phyloP scores from a whole-genome alignment of 208 protist genomes.

The Jaenimonas drosophilae region DNA sequence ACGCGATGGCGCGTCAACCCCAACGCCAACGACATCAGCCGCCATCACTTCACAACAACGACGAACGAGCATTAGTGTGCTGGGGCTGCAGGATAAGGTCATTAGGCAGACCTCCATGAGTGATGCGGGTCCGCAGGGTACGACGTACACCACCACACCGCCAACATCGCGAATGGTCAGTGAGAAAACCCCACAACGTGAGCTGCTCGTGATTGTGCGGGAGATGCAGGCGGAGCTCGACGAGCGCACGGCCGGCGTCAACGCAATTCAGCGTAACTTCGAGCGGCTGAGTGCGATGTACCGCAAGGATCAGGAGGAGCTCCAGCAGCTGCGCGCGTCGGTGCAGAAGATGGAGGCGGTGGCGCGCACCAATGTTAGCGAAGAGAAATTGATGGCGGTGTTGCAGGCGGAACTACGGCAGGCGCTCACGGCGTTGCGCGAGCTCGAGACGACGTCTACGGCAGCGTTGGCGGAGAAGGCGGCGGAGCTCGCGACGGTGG shows the following conservation, averaged over 20 bases:
- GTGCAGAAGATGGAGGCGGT: constrained; percentile 7
- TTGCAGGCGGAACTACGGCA: constrained; percentile 11
- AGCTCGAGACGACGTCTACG: not conserved
- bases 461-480: not conserved
- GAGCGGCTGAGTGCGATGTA: constrained; percentile 74
- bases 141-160: not conserved
- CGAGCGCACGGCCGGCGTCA: constrained; percentile 67
- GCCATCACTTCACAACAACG: no score
- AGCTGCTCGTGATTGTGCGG: constrained; percentile 34
- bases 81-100: no score
- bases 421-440: constrained; percentile 3
- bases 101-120: no score
- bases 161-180: constrained; percentile 5
- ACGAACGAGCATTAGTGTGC: no score
- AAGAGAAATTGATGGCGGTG: constrained; percentile 9
- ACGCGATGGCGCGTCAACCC: no score
- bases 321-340: constrained; percentile 16
- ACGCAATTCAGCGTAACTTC: constrained; percentile 88
- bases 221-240: constrained; percentile 52
- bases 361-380: constrained; percentile 1
- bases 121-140: no score
- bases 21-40: no score
- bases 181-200: constrained; percentile 13
- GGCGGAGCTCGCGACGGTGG: constrained; percentile 4
- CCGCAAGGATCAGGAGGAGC: constrained; percentile 27